Evolutionary conservation across 345 rosid genomes (phyloP).

Genomic region (Aquilaria malaccensis): DNA sequence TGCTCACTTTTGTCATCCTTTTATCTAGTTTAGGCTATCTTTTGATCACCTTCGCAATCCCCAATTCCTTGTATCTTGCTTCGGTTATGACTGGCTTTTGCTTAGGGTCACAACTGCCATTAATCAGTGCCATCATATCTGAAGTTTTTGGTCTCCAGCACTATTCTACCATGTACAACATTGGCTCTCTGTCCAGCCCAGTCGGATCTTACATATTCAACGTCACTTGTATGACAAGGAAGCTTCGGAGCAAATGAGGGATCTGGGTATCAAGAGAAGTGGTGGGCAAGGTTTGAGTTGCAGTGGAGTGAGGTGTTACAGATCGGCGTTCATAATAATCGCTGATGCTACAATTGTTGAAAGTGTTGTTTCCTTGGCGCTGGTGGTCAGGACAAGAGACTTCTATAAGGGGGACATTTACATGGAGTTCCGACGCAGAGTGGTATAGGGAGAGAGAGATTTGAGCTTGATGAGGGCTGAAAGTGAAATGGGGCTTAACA

Average conservation of each 20-base stretch:
- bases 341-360: conserved; percentile 38
- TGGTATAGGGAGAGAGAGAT: conserved; percentile 12
- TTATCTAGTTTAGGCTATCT: conserved; percentile 38
- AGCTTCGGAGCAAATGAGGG: conserved; percentile 30
- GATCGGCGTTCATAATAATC: conserved; percentile 30
- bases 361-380: conserved; percentile 27
- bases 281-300: conserved; percentile 28
- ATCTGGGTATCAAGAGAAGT: conserved; percentile 14
- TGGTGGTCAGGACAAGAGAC: conserved; percentile 38
- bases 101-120: conserved; percentile 45
- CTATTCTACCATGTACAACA: conserved; percentile 41
- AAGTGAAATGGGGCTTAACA: neutral
- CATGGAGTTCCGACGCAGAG: conserved; percentile 32
- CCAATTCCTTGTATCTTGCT: conserved; percentile 42
- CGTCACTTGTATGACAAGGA: conserved; percentile 39
- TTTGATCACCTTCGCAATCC: conserved; percentile 36
- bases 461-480: conserved; percentile 7
- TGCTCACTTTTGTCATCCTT: conserved; percentile 33
- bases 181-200: conserved; percentile 38
- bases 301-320: conserved; percentile 36
- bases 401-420: conserved; percentile 47
- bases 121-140: conserved; percentile 40
- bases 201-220: conserved; percentile 40
- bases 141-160: conserved; percentile 51
- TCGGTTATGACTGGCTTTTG: conserved; percentile 47